Percentiles rank a stretch among this genome's conserved stretches.
These are phyloP conservation scores for Claviceps citrina DNA, from an alignment of 2,329 filamentous ascomycete genomes.

Conservation along the genomic window DNA sequence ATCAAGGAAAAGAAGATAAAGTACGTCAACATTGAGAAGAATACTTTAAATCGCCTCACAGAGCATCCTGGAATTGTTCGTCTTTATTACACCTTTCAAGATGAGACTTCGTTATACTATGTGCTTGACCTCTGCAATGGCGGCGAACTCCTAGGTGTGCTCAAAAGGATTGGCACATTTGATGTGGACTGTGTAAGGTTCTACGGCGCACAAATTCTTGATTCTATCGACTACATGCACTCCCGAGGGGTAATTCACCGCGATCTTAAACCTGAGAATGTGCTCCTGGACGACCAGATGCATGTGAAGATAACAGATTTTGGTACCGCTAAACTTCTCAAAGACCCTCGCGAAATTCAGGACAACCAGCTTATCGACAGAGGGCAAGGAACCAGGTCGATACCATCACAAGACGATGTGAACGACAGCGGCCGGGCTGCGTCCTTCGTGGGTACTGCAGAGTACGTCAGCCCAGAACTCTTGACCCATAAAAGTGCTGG, in stretches of 20 bases:
- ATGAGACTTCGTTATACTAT: conserved; percentile 91
- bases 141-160: conserved; percentile 76
- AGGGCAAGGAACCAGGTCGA: conserved; percentile 12
- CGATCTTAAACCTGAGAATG: conserved; percentile 93
- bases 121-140: conserved; percentile 86
- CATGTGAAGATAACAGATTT: conserved; percentile 99
- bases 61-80: conserved; percentile 94
- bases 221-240: conserved; percentile 97
- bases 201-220: conserved; percentile 89
- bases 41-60: conserved; percentile 87
- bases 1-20: conserved; percentile 99
- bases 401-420: conserved; percentile 20
- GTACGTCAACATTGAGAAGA: conserved; percentile 99
- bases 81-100: conserved; percentile 96
- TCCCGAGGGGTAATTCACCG: conserved; percentile 88
- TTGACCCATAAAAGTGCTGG: conserved; percentile 92
- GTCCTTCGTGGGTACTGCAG: conserved; percentile 93
- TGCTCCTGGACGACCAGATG: conserved; percentile 87
- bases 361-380: conserved; percentile 24
- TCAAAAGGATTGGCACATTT: conserved; percentile 91
- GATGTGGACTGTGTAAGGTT: conserved; percentile 89
- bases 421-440: conserved; percentile 61
- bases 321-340: conserved; percentile 85
- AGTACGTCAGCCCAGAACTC: conserved; percentile 96
- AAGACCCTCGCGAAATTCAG: conserved; percentile 25